Percentiles rank a stretch among this genome's conserved stretches.
Conservation (phyloP, 2,329 filamentous ascomycete genomes). For the Cyphellophora attinorum region DNA sequence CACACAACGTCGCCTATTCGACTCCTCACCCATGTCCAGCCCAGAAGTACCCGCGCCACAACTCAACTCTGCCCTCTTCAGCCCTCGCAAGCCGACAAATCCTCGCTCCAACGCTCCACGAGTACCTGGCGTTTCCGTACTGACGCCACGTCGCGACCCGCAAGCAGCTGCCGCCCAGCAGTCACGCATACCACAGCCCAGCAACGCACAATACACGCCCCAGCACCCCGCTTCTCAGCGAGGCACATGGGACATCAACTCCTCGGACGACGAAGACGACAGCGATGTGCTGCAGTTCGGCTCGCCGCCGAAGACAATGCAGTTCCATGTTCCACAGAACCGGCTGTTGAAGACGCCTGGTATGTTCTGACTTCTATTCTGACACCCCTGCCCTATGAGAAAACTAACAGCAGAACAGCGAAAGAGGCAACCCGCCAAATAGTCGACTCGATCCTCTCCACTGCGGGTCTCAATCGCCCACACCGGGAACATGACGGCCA, state of each 20-base stretch:
- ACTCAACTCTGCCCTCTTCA: slow-evolving; percentile 77
- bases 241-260: slow-evolving; percentile 62
- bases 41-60: slow-evolving; percentile 68
- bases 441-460: slow-evolving; percentile 37
- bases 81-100: slow-evolving; percentile 43
- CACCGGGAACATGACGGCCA: slow-evolving; percentile 21
- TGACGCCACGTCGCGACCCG: slow-evolving; percentile 53
- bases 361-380: slow-evolving; percentile 18
- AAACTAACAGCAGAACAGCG: slow-evolving; percentile 22
- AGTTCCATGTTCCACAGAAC: slow-evolving; percentile 42
- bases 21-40: slow-evolving; percentile 42
- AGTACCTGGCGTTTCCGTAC: slow-evolving; percentile 71
- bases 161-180: slow-evolving; percentile 11
- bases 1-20: slow-evolving; percentile 6
- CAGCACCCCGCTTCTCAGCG: not conserved
- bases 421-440: slow-evolving; percentile 41
- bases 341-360: slow-evolving; percentile 39
- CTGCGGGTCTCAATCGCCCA: slow-evolving; percentile 27
- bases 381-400: not conserved
- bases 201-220: slow-evolving; percentile 33
- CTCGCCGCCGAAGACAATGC: slow-evolving; percentile 73
- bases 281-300: slow-evolving; percentile 48
- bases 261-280: slow-evolving; percentile 53
- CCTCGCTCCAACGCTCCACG: no score
- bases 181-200: slow-evolving; percentile 2